A percentile compares a stretch with the other conserved stretches of the same genome.
These are phyloP conservation scores for Starmerella roubikii DNA, from an alignment of 805 yeast genomes.

Conservation along the genomic window DNA sequence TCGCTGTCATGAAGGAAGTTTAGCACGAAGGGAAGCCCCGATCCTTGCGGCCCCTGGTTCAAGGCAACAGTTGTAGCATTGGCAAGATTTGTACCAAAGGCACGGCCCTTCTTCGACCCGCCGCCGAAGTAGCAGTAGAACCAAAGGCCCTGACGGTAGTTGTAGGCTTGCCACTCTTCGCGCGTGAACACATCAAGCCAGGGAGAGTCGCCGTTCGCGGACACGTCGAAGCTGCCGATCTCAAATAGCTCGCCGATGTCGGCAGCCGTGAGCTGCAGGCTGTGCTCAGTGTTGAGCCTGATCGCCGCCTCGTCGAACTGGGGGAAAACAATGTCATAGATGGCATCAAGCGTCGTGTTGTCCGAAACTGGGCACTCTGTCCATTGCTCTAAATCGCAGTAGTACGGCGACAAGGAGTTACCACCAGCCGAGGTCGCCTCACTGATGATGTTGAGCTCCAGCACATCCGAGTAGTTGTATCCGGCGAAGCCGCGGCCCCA, in stretches of 20 bases:
- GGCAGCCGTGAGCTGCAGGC: slow-evolving; percentile 27
- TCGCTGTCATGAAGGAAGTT: slow-evolving; percentile 49
- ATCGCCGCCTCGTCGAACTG: slow-evolving; percentile 16
- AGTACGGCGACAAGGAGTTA: slow-evolving; percentile 18
- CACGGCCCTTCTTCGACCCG: slow-evolving; percentile 18
- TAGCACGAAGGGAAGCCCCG: slow-evolving; percentile 29
- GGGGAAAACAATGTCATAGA: slow-evolving; percentile 12
- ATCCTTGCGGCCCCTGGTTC: slow-evolving; percentile 27
- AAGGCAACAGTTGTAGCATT: slow-evolving; percentile 38
- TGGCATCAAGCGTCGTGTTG: slow-evolving; percentile 2
- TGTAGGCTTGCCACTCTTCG: slow-evolving; percentile 23
- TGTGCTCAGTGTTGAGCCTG: slow-evolving; percentile 22
- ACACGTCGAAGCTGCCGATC: slow-evolving; percentile 39
- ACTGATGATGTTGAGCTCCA: slow-evolving; percentile 32
- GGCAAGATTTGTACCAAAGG: slow-evolving; percentile 35
- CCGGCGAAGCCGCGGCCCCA: slow-evolving; percentile 51
- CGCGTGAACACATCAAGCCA: slow-evolving; percentile 25
- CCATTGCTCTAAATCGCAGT: neutral
- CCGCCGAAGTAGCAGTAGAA: slow-evolving; percentile 25
- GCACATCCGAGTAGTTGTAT: slow-evolving; percentile 28
- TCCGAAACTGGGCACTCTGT: slow-evolving; percentile 13
- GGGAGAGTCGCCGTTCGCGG: slow-evolving; percentile 36
- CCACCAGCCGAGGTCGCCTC: slow-evolving; percentile 32
- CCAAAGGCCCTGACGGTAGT: slow-evolving; percentile 18
- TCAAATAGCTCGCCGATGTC: slow-evolving; percentile 33